Base-by-base conservation (phyloP, 352 stramenopile species). In the Phytophthora hibernalis region DNA sequence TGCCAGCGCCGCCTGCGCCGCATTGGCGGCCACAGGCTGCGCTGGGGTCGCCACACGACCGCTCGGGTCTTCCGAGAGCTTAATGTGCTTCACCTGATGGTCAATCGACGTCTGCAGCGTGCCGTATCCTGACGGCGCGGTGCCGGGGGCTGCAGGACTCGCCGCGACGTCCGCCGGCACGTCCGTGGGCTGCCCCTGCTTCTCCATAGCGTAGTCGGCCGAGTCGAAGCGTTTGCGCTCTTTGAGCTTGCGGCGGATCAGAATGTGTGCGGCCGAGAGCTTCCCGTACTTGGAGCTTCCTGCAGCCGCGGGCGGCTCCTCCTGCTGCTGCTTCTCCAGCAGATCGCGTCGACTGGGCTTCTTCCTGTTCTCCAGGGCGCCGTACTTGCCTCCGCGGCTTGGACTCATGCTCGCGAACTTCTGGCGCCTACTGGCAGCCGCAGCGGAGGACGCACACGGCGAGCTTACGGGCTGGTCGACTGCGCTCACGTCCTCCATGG, bases 201-300 rank as follows among this genome's bases (percentile, higher is more conserved):
- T 72, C 49, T 90, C 79, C 82, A 92, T 90, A 3, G 74, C 68
- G 61, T 95, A 91, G 64, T 93, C 87, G 0, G 85, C 85, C 28
- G 87, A 95, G 59, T 94, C 85, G 26, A 95, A 94, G 5, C 84
- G 83, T 45, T 95, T 93, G 13, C 87, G 80, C 55, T 95, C 87
- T 55, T 90, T 87, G 13, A 95, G 56, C 45, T 93, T 89, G 10
- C 85, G 87, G 21, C 86, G 87, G 49, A 95, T 82, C 13, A 95
- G 63, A n/a, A 95, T 76, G 37, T 95, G 87, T 1, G 76, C 80
- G 0, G 84, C 84, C 20, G 75, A 84, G 9, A 92, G 66, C 53
- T 89, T 89, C 1, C 82, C 79, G 54, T 91, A 92, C 31, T 88
- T 81, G 22, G 80, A 79, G 1, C 33, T 52, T 30, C 28, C 56